Evolutionary conservation across 345 rosid genomes (phyloP), one percentile per base, ranked within the genome.

Genomic region (Zanthoxylum bungeanum): DNA sequence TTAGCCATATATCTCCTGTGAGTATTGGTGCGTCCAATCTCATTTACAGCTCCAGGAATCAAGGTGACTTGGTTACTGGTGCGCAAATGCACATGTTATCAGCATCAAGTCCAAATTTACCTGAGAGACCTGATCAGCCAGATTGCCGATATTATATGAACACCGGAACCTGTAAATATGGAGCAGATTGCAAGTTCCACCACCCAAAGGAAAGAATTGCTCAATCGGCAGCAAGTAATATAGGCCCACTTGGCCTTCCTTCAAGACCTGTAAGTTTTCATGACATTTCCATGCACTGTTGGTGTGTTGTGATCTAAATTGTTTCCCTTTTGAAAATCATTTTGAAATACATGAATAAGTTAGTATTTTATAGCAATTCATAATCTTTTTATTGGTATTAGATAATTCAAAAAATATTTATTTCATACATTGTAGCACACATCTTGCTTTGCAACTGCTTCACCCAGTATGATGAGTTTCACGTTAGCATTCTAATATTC

Each of bases 131-230:
- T 66, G 89, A 86, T 73, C 93, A 81, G 69, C 89, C 88, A 66
- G 94, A 91, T 65, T 91, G 97, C 75, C 80, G 92, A 46, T 83
- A 79, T 77, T 91, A 76, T 75, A 86, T 89, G 94, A 91, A 77
- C 80, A 87, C 78, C 4, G 94, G 97, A 47, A 80, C 87, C 7
- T 89, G 94, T 85, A 91, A 87, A 79, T 89, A 87, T 51, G 97
- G 97, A 76, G 77, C 86, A 71, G 91, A 86, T 56, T 89, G 97
- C 92, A 89, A 87, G 86, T 91, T 83, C 82, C 88, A 83, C 77
- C 97, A 89, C 84, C 97, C 93, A 12, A 86, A 81, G 64, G 94
- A 91, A 78, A 86, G 85, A 78, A 78, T 82, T 74, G 73, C 76
- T 66, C 92, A 81, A 53, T 62, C 80, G 27, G 67, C 75, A 49